These are phyloP conservation scores for Zea luxurians DNA, from an alignment of 176 grass and related monocot genomes.

Conservation along the genomic window DNA sequence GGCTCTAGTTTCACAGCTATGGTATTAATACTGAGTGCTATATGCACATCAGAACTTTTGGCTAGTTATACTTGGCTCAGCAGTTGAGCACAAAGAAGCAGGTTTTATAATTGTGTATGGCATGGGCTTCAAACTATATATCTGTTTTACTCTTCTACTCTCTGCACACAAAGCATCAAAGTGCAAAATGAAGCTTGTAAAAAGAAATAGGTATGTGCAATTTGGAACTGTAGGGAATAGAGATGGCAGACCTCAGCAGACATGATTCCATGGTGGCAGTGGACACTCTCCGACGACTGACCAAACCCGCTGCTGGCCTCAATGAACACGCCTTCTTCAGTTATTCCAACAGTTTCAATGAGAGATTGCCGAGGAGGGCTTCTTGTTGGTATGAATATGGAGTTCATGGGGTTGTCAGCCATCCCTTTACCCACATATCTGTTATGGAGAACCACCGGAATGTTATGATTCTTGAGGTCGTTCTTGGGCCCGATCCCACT, in stretches of 20 bases:
- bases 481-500: constrained; percentile 83
- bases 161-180: constrained; percentile 15
- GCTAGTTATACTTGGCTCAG: neutral
- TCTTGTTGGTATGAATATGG: constrained; percentile 87
- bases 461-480: constrained; percentile 60
- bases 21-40: neutral
- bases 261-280: constrained; percentile 89
- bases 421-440: constrained; percentile 73
- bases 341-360: constrained; percentile 87
- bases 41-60: constrained; percentile 1
- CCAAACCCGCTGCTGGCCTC: constrained; percentile 92
- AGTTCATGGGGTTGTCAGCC: constrained; percentile 89
- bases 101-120: constrained; percentile 14
- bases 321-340: constrained; percentile 62
- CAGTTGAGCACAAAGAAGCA: constrained; percentile 15
- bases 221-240: constrained; percentile 18
- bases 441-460: constrained; percentile 63
- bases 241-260: constrained; percentile 65
- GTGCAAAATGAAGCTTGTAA: constrained; percentile 17
- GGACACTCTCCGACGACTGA: constrained; percentile 74
- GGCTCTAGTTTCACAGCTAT: constrained; percentile 1
- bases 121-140: neutral
- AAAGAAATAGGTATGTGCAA: neutral
- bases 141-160: neutral
- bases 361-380: constrained; percentile 70